phyloP scores from a whole-genome alignment of 257 asterid genomes.

The Primulina huaijiensis region DNA sequence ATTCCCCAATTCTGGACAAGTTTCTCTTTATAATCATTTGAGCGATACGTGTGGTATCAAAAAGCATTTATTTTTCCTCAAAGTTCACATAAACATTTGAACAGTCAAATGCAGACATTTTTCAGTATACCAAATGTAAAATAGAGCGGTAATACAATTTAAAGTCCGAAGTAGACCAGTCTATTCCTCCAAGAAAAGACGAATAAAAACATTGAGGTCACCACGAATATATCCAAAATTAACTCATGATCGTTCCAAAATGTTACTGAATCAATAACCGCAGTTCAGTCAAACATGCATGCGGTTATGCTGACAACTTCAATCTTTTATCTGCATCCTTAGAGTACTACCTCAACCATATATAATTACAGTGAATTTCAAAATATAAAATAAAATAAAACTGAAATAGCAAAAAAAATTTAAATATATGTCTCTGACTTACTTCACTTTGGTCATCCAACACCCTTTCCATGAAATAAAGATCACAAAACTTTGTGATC shows the following conservation, averaged over 20 bases:
- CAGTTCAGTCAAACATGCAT: not conserved
- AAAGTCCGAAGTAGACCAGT: not conserved
- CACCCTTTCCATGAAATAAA: conserved; percentile 95
- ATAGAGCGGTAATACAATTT: not conserved
- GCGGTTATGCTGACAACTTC: not conserved
- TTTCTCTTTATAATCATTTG: too few species aligned
- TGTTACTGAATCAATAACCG: not conserved
- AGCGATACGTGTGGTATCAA: not conserved
- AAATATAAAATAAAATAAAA: conserved; percentile 9
- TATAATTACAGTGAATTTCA: not conserved
- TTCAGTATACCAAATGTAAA: not conserved
- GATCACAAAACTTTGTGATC: conserved; percentile 84
- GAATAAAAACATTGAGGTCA: not conserved
- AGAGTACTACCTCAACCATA: not conserved
- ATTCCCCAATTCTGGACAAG: not conserved
- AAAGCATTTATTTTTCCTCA: not conserved
- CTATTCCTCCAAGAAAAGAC: not conserved
- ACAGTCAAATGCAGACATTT: not conserved
- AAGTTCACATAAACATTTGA: not conserved
- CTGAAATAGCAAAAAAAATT: conserved; percentile 1
- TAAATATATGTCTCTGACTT: conserved; percentile 22
- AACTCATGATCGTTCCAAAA: not conserved
- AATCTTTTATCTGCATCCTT: not conserved
- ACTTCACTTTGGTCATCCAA: conserved; percentile 91
- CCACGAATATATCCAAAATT: not conserved